Evolutionary conservation across 2,329 filamentous ascomycete species (phyloP), one percentile per base, ranked within the genome.

Genomic region (Hymenoscyphus infarciens): DNA sequence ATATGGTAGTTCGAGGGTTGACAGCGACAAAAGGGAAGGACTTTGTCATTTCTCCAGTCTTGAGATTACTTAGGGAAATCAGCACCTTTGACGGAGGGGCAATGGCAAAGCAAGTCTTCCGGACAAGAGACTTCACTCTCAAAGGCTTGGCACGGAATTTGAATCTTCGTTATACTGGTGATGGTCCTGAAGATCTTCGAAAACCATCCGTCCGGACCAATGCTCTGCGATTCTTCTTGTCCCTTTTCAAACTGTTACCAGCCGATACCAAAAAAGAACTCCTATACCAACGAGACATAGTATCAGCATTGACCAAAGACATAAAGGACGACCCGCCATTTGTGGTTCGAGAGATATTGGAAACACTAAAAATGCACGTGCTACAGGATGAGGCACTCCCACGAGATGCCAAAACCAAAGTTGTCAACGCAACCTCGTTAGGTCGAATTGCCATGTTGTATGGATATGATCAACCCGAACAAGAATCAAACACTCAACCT

Each of bases 11-110:
- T 35, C 87, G 88, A 64, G 92, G 91, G 64, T 78, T 98, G 19
- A 88, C 90, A 3, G 86, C 91, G 0, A 88, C 90, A 27, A 93
- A 92, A 75, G 83, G 86, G 56, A 97, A 96, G 73, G 92, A 92
- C 45, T 92, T 91, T 75, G 80, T 98, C 63, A 93, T 97, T 64
- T 95, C 92, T 2, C 94, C 95, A 0, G 93, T 90, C 27, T 78
- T 99, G 63, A 87, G 94, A 62, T 79, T 99, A 59, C 82, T 99
- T 64, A 90, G 88, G 59, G 94, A 99, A 76, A 83, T 93, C n/a
- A 85, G 91, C 16, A 87, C 82, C 61, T 89, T 97, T 67, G 93
- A 98, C 75, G 92, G 92, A 16, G 96, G 95, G 15, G 84, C 86
- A 52, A 82, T 92, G 61, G 91, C 93, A 31, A 87, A 86, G 68